These are phyloP conservation scores for Alternaria dauci DNA, from an alignment of 2,329 filamentous ascomycete species.

Conservation along the genomic window DNA sequence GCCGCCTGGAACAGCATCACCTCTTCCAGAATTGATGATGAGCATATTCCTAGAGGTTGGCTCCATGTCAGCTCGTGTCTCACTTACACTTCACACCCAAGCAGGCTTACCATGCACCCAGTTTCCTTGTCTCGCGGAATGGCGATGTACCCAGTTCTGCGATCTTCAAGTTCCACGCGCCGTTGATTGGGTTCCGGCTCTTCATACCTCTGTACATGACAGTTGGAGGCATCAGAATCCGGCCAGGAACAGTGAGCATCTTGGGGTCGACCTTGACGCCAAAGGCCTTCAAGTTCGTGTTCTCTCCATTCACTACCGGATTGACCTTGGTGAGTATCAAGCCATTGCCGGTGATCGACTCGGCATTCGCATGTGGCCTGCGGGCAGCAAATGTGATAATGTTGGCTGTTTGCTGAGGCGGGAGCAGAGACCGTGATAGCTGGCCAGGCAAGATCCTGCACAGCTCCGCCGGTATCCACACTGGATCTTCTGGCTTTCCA, in stretches of 20 bases:
- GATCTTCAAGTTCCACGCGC: constrained; percentile 73
- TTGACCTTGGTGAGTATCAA: constrained; percentile 38
- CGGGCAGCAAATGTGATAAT: constrained; percentile 47
- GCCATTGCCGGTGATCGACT: constrained; percentile 39
- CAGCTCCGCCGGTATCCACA: constrained; percentile 47
- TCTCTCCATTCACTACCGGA: constrained; percentile 30
- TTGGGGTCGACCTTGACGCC: constrained; percentile 68
- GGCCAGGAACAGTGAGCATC: constrained; percentile 76
- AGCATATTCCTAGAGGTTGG: constrained; percentile 29
- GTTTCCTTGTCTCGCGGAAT: constrained; percentile 30
- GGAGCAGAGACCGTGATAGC: constrained; percentile 35
- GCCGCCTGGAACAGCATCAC: constrained; percentile 32
- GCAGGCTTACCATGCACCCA: constrained; percentile 28
- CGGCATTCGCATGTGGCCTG: constrained; percentile 40
- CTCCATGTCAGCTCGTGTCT: background rate
- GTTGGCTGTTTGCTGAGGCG: constrained; percentile 37
- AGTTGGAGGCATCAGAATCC: constrained; percentile 69
- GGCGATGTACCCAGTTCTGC: constrained; percentile 33
- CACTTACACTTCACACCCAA: background rate
- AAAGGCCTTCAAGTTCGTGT: constrained; percentile 57
- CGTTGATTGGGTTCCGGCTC: constrained; percentile 55
- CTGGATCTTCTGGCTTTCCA: constrained; percentile 29
- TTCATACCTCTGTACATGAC: constrained; percentile 64
- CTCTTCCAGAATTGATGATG: constrained; percentile 37
- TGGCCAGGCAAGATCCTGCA: constrained; percentile 46